Conservation (phyloP, 2,329 filamentous ascomycete species). For the Alternaria metachromatica region DNA sequence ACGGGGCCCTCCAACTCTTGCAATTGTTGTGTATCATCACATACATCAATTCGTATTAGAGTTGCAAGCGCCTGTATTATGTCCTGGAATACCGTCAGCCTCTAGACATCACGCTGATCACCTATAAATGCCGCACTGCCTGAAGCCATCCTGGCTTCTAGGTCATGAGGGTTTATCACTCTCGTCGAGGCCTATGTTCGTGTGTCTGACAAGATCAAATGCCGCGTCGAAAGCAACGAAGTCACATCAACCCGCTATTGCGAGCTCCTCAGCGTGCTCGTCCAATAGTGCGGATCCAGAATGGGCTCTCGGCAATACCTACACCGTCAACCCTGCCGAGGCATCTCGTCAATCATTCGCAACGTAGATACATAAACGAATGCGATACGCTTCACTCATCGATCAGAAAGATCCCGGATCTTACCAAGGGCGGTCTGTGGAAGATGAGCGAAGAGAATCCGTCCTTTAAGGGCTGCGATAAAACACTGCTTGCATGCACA, state of each 20-base stretch:
- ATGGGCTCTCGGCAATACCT: not conserved
- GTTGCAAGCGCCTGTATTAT: not conserved
- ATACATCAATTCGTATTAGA: not conserved
- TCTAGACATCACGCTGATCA: not conserved
- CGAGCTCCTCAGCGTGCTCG: not conserved
- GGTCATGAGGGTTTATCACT: slow-evolving; percentile 15
- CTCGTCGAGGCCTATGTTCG: slow-evolving; percentile 26
- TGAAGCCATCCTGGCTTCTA: not conserved
- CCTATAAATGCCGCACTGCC: not conserved
- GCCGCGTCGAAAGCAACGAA: not conserved
- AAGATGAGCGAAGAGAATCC: not conserved
- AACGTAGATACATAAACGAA: not conserved
- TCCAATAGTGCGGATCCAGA: not conserved
- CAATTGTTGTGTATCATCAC: not conserved
- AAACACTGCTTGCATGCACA: slow-evolving; percentile 11
- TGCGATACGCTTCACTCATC: not conserved
- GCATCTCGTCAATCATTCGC: not conserved
- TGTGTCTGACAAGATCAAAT: slow-evolving; percentile 1
- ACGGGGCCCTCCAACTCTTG: not conserved
- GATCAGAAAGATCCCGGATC: not conserved
- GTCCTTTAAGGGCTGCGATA: not conserved
- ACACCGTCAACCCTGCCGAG: not conserved
- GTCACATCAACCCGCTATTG: not conserved
- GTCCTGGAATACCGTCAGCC: not conserved
- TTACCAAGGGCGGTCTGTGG: not conserved